phyloP scores from a whole-genome alignment of 306 rosid species.

The Cicer arietinum region DNA sequence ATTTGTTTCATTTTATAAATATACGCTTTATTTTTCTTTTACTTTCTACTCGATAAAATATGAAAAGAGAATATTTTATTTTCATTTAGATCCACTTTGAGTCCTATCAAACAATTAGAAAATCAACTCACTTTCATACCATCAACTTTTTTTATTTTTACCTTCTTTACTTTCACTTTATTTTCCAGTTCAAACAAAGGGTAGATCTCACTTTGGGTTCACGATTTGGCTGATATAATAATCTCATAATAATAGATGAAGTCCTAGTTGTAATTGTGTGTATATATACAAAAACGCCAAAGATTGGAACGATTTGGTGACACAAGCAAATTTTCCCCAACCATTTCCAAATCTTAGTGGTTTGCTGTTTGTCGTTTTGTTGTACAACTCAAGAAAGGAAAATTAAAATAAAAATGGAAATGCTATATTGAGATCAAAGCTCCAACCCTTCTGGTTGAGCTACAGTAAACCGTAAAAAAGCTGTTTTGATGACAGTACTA shows the following conservation, averaged over 20 bases:
- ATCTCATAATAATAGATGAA: conserved; percentile 23
- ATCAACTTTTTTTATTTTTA: background rate
- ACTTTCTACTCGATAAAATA: background rate
- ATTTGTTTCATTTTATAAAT: background rate
- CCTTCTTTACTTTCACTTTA: background rate
- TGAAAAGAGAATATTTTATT: background rate
- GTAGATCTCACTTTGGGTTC: background rate
- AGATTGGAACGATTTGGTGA: conserved; percentile 39
- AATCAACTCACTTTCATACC: no score
- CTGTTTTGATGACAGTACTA: conserved; percentile 40
- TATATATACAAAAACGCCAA: conserved; percentile 23
- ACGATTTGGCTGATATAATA: conserved; percentile 8
- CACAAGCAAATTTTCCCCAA: conserved; percentile 41
- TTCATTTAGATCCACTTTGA: background rate
- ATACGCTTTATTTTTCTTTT: background rate
- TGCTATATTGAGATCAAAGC: background rate
- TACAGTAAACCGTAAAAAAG: conserved; percentile 50
- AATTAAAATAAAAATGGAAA: background rate
- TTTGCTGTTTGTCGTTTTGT: conserved; percentile 41
- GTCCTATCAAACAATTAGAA: no score
- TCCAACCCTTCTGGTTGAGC: conserved; percentile 34
- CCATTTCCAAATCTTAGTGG: conserved; percentile 37
- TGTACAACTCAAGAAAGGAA: conserved; percentile 2
- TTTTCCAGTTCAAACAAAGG: no score
- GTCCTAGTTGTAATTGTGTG: conserved; percentile 2